Evolutionary conservation across 768 basidiomycete genomes (phyloP).

Genomic region (Zangia roseola): DNA sequence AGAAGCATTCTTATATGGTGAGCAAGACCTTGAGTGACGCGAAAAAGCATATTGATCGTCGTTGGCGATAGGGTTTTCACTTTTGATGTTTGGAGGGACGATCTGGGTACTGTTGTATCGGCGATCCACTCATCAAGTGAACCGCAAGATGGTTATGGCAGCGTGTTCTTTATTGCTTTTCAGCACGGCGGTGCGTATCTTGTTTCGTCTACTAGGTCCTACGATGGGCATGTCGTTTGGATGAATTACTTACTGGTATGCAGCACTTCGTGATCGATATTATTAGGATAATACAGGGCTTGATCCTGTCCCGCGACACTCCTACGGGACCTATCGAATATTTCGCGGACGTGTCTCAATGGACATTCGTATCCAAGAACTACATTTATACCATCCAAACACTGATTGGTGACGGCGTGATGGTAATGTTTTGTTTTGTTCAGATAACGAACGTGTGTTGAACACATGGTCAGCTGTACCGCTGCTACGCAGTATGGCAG

Average conservation of each 20-base stretch:
- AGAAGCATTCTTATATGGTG: conserved; percentile 8
- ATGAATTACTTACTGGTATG: background rate
- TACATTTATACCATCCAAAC: conserved; percentile 18
- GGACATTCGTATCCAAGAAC: conserved; percentile 27
- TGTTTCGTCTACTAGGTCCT: background rate
- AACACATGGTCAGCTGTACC: conserved; percentile 4
- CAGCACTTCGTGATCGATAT: conserved; percentile 20
- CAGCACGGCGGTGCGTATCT: conserved; percentile 21
- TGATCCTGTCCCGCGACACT: conserved; percentile 19
- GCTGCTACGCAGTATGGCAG: conserved; percentile 30
- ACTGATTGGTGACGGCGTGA: conserved; percentile 22
- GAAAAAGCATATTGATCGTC: background rate
- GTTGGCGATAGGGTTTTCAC: conserved; percentile 29
- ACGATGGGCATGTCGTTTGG: background rate
- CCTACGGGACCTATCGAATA: conserved; percentile 24
- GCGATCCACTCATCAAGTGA: conserved; percentile 5
- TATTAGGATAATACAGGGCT: conserved; percentile 18
- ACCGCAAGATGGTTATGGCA: conserved; percentile 14
- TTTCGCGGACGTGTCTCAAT: conserved; percentile 21
- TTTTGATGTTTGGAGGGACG: conserved; percentile 30
- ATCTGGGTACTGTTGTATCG: conserved; percentile 18
- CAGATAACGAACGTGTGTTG: background rate
- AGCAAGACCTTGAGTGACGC: background rate
- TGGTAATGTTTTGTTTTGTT: conserved; percentile 11
- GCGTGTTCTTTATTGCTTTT: conserved; percentile 22